Percentiles rank a stretch among this genome's conserved stretches.
Conservation (phyloP, 2,329 filamentous ascomycete genomes). For the Myrmaecium sp. region DNA sequence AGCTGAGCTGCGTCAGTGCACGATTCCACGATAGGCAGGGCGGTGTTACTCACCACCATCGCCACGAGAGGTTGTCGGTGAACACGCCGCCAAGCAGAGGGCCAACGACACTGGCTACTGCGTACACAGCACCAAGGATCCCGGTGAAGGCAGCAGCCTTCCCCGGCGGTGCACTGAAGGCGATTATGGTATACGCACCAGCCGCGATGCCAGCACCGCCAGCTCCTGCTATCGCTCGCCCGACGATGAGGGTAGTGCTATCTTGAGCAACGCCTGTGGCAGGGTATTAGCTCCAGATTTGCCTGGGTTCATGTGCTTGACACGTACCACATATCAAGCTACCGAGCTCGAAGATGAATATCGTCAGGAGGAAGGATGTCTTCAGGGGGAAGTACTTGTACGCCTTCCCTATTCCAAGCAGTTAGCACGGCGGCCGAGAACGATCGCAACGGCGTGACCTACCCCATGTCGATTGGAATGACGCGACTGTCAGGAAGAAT, state of each 20-base stretch:
- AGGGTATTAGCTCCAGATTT: background rate
- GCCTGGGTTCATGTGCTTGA: background rate
- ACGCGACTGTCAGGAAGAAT: conserved; percentile 23
- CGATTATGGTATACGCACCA: conserved; percentile 25
- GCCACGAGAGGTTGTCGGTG: conserved; percentile 24
- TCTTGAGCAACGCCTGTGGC: conserved; percentile 14
- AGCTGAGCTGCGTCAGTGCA: conserved; percentile 7
- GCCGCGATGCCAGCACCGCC: conserved; percentile 24
- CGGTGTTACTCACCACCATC: conserved; percentile 13
- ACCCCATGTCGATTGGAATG: conserved; percentile 23
- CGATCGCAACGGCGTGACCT: conserved; percentile 15
- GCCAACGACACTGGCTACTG: conserved; percentile 19
- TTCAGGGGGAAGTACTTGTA: conserved; percentile 29
- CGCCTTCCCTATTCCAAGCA: conserved; percentile 26
- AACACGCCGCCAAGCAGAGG: conserved; percentile 27
- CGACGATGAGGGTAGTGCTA: conserved; percentile 22
- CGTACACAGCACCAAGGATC: conserved; percentile 19
- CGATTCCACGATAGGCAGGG: background rate
- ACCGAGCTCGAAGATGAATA: conserved; percentile 36
- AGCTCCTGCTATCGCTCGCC: conserved; percentile 23
- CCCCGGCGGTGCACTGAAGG: conserved; percentile 23
- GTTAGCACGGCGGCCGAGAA: conserved; percentile 30
- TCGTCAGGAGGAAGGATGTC: conserved; percentile 14
- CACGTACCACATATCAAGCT: conserved; percentile 34
- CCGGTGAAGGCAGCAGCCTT: conserved; percentile 23